Conservation (phyloP, 371 early-diverging fungal genomes). For the Quaeritorhiza haematococci region DNA sequence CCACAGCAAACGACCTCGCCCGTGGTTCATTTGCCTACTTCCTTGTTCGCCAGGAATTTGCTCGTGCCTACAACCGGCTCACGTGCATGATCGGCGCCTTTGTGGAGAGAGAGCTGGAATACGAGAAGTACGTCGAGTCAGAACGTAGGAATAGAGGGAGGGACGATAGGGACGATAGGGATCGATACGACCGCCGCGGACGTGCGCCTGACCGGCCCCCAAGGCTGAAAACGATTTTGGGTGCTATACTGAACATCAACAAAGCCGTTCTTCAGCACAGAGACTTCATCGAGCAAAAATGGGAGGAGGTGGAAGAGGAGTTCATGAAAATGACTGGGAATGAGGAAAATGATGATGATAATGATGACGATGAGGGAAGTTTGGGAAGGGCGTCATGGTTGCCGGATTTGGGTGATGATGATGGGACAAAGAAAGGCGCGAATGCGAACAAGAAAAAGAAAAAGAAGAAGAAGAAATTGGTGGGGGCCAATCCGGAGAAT, state of each 20-base stretch:
- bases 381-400: too few species aligned
- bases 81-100: conserved; percentile 24
- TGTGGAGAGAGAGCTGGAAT: conserved; percentile 10
- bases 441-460: too few species aligned
- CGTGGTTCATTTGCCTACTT: conserved; percentile 20
- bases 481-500: too few species aligned
- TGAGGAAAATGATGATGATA: not conserved
- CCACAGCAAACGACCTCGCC: conserved; percentile 34
- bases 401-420: too few species aligned
- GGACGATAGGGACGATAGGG: not conserved
- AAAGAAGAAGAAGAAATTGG: too few species aligned
- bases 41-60: conserved; percentile 22
- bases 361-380: not conserved
- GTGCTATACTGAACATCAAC: not conserved
- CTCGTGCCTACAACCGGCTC: conserved; percentile 17
- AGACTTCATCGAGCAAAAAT: not conserved
- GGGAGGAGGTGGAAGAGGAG: not conserved
- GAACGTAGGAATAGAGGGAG: not conserved
- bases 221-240: not conserved
- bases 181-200: too few species aligned
- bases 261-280: not conserved
- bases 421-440: too few species aligned
- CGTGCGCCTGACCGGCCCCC: not conserved
- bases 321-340: not conserved
- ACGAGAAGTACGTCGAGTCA: not conserved